Conservation (phyloP, 176 grass and related monocot species). For the Oryza coarctata region DNA sequence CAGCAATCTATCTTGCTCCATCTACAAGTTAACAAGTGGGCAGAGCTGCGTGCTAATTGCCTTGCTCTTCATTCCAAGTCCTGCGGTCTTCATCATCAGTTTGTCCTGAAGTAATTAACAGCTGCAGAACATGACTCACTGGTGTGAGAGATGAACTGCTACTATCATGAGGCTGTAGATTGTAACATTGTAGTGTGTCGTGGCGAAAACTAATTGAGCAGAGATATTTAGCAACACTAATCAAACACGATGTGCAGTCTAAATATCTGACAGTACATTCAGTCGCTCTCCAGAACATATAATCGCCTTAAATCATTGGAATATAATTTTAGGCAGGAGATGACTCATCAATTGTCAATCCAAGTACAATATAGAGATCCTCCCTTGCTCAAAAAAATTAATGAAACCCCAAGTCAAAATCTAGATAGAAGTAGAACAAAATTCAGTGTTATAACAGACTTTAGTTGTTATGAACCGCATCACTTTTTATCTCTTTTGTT, state of each 20-base stretch:
- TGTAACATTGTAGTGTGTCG: neutral
- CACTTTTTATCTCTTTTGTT: neutral
- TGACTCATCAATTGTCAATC: neutral
- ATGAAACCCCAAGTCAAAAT: constrained; percentile 1
- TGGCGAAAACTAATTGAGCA: neutral
- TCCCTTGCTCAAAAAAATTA: neutral
- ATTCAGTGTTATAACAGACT: neutral
- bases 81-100: neutral
- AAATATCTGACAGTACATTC: neutral
- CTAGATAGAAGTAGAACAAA: neutral
- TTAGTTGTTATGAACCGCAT: neutral
- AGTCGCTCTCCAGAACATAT: neutral
- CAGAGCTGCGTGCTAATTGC: neutral
- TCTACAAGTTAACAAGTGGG: neutral
- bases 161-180: neutral
- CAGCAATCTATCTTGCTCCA: neutral
- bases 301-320: neutral
- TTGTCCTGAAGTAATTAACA: neutral
- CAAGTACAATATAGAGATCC: neutral
- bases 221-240: neutral
- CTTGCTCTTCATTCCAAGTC: neutral
- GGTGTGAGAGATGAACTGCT: neutral
- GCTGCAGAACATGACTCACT: neutral
- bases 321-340: neutral
- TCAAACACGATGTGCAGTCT: neutral